Conservation (phyloP, 768 basidiomycete genomes). For the Suillus sp. region DNA sequence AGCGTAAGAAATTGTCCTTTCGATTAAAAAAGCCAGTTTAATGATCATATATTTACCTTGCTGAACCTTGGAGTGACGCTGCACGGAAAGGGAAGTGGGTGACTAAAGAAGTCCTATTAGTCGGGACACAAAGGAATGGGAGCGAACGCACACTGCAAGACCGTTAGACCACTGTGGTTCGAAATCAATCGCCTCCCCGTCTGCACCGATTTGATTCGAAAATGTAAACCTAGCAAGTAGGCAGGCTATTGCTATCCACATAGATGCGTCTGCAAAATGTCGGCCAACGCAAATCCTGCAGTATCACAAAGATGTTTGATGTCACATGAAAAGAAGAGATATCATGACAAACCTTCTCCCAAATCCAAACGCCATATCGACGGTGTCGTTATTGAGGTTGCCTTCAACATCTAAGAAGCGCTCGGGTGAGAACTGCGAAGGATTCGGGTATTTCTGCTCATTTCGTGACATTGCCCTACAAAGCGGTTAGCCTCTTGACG, state of each 20-base stretch:
- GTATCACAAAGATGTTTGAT: neutral
- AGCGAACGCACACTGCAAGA: constrained; percentile 19
- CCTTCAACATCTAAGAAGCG: constrained; percentile 30
- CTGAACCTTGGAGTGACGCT: constrained; percentile 16
- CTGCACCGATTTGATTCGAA: constrained; percentile 22
- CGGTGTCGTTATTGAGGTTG: constrained; percentile 25
- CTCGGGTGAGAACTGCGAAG: constrained; percentile 35
- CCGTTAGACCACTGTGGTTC: constrained; percentile 21
- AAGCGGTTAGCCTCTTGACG: neutral
- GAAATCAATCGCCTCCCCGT: constrained; percentile 28
- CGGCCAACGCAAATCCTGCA: constrained; percentile 28
- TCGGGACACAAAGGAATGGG: too few relatives aligned
- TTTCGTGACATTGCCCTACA: constrained; percentile 39
- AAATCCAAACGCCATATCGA: constrained; percentile 26
- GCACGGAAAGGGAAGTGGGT: constrained; percentile 21
- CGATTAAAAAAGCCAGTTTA: neutral
- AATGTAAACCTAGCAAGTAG: constrained; percentile 34
- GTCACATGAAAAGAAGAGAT: neutral
- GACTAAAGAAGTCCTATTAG: constrained; percentile 17
- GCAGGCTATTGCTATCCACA: constrained; percentile 31
- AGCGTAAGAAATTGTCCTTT: neutral
- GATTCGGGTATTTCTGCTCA: constrained; percentile 33
- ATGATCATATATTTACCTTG: constrained; percentile 2
- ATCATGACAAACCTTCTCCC: constrained; percentile 25
- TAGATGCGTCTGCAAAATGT: constrained; percentile 27